These are phyloP conservation scores for Penicillium sp. DNA, from an alignment of 2,329 filamentous ascomycete genomes.

Conservation along the genomic window DNA sequence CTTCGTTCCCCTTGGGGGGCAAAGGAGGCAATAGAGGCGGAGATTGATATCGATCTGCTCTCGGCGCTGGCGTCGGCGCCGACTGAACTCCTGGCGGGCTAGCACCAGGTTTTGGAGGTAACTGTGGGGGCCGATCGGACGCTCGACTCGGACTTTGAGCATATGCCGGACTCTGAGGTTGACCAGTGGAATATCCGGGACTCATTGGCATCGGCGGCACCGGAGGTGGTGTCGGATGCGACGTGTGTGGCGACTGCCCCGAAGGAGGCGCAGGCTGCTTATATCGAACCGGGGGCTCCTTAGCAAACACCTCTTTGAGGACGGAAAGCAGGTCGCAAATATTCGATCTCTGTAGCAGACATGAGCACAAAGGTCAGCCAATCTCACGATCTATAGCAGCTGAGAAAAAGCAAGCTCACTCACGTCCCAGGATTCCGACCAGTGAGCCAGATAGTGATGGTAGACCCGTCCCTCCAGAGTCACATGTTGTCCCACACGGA, in stretches of 20 bases:
- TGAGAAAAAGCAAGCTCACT: constrained; percentile 35
- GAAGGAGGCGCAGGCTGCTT: constrained; percentile 43
- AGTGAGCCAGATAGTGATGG: constrained; percentile 88
- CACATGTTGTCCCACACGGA: constrained; percentile 90
- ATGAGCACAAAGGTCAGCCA: background rate
- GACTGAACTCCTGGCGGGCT: constrained; percentile 11
- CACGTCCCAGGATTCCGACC: constrained; percentile 86
- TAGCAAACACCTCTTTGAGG: constrained; percentile 80
- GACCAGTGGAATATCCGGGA: constrained; percentile 39
- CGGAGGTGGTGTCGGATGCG: constrained; percentile 52
- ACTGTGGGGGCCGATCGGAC: constrained; percentile 26
- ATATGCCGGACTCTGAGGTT: constrained; percentile 25
- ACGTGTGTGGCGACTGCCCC: constrained; percentile 25
- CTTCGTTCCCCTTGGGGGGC: constrained; percentile 28
- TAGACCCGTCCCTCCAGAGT: constrained; percentile 90
- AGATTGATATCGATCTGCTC: constrained; percentile 24
- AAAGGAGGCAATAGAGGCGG: constrained; percentile 35
- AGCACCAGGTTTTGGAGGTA: constrained; percentile 34
- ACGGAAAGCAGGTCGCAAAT: constrained; percentile 76
- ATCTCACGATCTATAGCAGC: background rate
- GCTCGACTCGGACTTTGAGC: constrained; percentile 11
- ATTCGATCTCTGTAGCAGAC: constrained; percentile 64
- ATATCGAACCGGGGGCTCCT: constrained; percentile 85
- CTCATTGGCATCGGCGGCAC: constrained; percentile 68
- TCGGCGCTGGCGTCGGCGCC: constrained; percentile 11